phyloP scores from a whole-genome alignment of 108 stramenopile genomes.

The Nitzschia palea region DNA sequence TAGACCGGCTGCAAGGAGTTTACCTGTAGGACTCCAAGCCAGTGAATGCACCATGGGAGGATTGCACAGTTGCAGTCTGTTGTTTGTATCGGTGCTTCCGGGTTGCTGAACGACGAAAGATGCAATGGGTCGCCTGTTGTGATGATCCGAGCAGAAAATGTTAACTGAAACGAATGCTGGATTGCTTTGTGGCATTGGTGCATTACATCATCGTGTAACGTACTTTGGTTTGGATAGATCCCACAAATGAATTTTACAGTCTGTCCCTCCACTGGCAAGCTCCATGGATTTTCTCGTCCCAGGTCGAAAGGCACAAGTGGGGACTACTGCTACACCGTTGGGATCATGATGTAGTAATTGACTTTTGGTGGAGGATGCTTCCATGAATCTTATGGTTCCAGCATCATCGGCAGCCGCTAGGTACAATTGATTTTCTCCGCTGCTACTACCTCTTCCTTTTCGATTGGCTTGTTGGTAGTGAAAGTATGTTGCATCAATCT shows the following conservation, averaged over 20 bases:
- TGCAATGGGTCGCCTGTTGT: slow-evolving; percentile 35
- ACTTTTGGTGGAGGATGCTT: slow-evolving; percentile 14
- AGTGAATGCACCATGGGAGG: slow-evolving; percentile 82
- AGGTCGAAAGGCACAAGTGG: slow-evolving; percentile 69
- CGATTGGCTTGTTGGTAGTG: slow-evolving; percentile 6
- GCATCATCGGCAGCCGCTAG: slow-evolving; percentile 69
- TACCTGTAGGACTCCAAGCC: slow-evolving; percentile 72
- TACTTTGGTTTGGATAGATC: slow-evolving; percentile 55
- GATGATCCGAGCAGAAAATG: too few species aligned
- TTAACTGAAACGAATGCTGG: too few species aligned
- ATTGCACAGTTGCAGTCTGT: slow-evolving; percentile 72
- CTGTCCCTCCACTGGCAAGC: slow-evolving; percentile 74
- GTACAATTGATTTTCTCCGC: slow-evolving; percentile 17
- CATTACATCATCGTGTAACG: too few species aligned
- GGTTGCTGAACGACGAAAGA: slow-evolving; percentile 27
- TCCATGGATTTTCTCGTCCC: slow-evolving; percentile 28
- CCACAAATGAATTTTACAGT: slow-evolving; percentile 77
- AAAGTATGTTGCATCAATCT: slow-evolving; percentile 27
- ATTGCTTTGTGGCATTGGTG: too few species aligned
- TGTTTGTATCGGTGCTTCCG: slow-evolving; percentile 1
- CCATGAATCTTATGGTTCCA: slow-evolving; percentile 58
- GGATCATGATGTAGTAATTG: slow-evolving; percentile 54
- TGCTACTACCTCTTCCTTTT: slow-evolving; percentile 7
- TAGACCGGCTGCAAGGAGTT: slow-evolving; percentile 61
- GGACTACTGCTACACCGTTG: slow-evolving; percentile 50